A percentile compares a stretch with the other conserved stretches of the same genome.
These are phyloP conservation scores for Taphrina deformans DNA, from an alignment of 1,139 yeast genomes.

Conservation along the genomic window DNA sequence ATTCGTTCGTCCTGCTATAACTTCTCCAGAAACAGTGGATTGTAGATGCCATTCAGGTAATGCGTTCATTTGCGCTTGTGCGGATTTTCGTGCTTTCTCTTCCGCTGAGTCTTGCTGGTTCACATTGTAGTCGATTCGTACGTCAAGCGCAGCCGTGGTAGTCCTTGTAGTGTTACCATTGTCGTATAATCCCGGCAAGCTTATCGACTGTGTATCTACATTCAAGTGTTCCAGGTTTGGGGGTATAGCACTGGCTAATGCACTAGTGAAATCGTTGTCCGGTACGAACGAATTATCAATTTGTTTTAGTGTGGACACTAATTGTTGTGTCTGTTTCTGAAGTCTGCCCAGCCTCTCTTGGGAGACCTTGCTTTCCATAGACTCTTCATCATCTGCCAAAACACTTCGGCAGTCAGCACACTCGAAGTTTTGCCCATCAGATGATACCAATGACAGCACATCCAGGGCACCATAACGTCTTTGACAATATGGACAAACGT, in stretches of 20 bases:
- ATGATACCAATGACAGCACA: slow-evolving; percentile 76
- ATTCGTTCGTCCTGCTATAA: slow-evolving; percentile 14
- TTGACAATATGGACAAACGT: slow-evolving; percentile 82
- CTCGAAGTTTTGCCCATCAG: slow-evolving; percentile 73
- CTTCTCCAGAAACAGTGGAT: slow-evolving; percentile 60
- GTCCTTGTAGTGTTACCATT: slow-evolving; percentile 40
- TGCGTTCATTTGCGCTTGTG: slow-evolving; percentile 76
- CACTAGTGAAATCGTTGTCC: slow-evolving; percentile 50
- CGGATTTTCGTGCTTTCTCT: slow-evolving; percentile 35
- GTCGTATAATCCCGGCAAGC: slow-evolving; percentile 41
- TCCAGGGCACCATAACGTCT: slow-evolving; percentile 81
- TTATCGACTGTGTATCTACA: slow-evolving; percentile 43
- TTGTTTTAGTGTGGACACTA: slow-evolving; percentile 75
- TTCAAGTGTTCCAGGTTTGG: slow-evolving; percentile 45
- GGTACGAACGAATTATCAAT: slow-evolving; percentile 83
- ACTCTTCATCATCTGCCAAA: slow-evolving; percentile 83
- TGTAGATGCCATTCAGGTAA: slow-evolving; percentile 94
- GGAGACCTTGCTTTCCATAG: slow-evolving; percentile 74
- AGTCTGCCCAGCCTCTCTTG: slow-evolving; percentile 80
- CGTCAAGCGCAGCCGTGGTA: slow-evolving; percentile 57
- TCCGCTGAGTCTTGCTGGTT: slow-evolving; percentile 2
- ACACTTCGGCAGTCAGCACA: slow-evolving; percentile 80
- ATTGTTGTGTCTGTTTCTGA: slow-evolving; percentile 87
- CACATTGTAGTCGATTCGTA: slow-evolving; percentile 84
- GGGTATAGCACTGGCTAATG: slow-evolving; percentile 48